These are phyloP conservation scores for Pseudopyrenochaeta lycopersici DNA, from an alignment of 2,329 filamentous ascomycete genomes.

Conservation along the genomic window DNA sequence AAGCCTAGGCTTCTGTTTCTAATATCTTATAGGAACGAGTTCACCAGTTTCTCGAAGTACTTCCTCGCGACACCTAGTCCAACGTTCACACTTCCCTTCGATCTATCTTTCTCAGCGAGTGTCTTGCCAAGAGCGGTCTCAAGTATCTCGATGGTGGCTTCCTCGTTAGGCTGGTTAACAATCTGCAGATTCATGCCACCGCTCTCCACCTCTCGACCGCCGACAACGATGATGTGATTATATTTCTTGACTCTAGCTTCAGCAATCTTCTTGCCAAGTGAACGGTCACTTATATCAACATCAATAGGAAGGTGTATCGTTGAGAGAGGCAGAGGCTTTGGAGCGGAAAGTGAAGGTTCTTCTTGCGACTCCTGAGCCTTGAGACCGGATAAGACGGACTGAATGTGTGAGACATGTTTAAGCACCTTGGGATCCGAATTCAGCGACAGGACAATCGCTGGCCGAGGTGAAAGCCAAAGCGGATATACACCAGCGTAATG, in stretches of 20 bases:
- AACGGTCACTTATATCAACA: constrained; percentile 70
- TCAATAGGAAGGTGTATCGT: constrained; percentile 75
- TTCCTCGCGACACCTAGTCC: constrained; percentile 29
- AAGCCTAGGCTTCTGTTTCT: no score
- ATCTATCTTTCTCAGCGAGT: constrained; percentile 21
- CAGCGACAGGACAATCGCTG: constrained; percentile 77
- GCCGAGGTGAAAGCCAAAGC: constrained; percentile 86
- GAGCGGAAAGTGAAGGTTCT: constrained; percentile 20
- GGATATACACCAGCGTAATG: constrained; percentile 81
- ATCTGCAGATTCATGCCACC: constrained; percentile 37
- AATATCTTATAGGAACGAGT: constrained; percentile 34
- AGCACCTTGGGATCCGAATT: constrained; percentile 68
- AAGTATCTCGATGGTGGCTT: constrained; percentile 39
- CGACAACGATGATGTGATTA: constrained; percentile 76
- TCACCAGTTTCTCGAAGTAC: constrained; percentile 42
- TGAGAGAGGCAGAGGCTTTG: constrained; percentile 55
- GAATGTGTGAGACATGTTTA: constrained; percentile 55
- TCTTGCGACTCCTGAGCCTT: constrained; percentile 19
- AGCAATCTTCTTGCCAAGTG: constrained; percentile 73
- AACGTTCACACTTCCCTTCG: constrained; percentile 23
- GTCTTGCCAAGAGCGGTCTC: constrained; percentile 37
- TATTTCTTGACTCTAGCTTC: constrained; percentile 78
- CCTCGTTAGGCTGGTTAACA: constrained; percentile 50
- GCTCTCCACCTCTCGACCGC: constrained; percentile 51
- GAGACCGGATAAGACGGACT: constrained; percentile 41